Conservation (phyloP, 2,329 filamentous ascomycete species). For the Mollisia scopiformis region DNA sequence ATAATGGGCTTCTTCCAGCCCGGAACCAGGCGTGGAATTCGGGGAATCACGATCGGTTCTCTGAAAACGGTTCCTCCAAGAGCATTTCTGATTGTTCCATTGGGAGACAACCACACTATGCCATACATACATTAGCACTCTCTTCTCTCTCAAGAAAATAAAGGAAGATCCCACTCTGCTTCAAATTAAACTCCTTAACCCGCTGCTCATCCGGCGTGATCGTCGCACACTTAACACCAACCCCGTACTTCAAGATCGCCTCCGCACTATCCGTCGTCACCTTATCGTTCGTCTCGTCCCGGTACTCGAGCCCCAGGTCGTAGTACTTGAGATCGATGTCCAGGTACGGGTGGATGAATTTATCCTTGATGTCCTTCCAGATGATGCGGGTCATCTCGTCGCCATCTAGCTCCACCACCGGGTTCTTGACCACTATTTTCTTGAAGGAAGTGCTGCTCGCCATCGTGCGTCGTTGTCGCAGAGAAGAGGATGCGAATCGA, state of each 20-base stretch:
- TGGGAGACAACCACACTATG: conserved; percentile 95
- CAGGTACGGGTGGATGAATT: conserved; percentile 95
- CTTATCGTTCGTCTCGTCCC: conserved; percentile 94
- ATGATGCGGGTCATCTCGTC: conserved; percentile 98
- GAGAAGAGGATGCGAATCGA: conserved; percentile 19
- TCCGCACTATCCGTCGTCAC: conserved; percentile 94
- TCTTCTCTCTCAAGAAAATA: neutral
- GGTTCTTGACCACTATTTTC: conserved; percentile 99
- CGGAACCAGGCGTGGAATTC: conserved; percentile 89
- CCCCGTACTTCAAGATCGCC: conserved; percentile 98
- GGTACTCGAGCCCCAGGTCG: conserved; percentile 89
- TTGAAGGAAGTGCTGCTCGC: conserved; percentile 47
- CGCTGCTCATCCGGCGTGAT: conserved; percentile 97
- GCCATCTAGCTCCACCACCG: conserved; percentile 95
- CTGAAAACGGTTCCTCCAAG: conserved; percentile 97
- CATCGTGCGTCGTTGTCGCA: conserved; percentile 52
- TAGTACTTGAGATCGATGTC: conserved; percentile 99
- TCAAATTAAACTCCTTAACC: conserved; percentile 97
- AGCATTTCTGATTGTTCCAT: conserved; percentile 80
- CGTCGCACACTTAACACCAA: conserved; percentile 98
- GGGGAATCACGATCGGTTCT: conserved; percentile 95
- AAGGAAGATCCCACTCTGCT: conserved; percentile 75
- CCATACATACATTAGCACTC: conserved; percentile 19
- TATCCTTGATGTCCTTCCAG: conserved; percentile 99
- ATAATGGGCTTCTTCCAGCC: conserved; percentile 99